Evolutionary conservation across 1,284 basidiomycete genomes (phyloP).

Genomic region (Boletus smithii): DNA sequence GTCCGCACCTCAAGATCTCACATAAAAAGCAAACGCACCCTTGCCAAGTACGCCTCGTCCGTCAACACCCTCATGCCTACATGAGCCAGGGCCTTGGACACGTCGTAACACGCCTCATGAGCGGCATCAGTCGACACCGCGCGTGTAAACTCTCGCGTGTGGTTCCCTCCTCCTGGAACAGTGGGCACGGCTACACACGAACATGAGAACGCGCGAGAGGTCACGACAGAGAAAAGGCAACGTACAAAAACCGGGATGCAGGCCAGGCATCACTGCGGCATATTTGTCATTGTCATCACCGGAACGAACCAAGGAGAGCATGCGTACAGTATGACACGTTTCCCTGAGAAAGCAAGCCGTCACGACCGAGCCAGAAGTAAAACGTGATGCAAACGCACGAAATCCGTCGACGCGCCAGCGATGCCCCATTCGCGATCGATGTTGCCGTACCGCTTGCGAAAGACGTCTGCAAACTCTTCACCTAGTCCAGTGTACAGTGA

Average conservation of each 20-base stretch:
- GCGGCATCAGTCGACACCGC: slow-evolving; percentile 53
- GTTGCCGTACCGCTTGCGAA: slow-evolving; percentile 49
- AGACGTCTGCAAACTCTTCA: slow-evolving; percentile 53
- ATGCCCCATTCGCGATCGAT: slow-evolving; percentile 54
- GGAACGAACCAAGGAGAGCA: neutral
- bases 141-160: slow-evolving; percentile 55
- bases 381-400: slow-evolving; percentile 29
- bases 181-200: slow-evolving; percentile 48
- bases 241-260: slow-evolving; percentile 48
- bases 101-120: slow-evolving; percentile 52
- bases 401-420: slow-evolving; percentile 66
- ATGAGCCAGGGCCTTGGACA: slow-evolving; percentile 57
- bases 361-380: neutral
- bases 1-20: neutral
- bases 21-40: slow-evolving; percentile 10
- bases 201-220: neutral
- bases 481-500: slow-evolving; percentile 34
- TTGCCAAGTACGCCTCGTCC: slow-evolving; percentile 41
- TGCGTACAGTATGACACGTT: slow-evolving; percentile 18
- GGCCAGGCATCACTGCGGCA: slow-evolving; percentile 39
- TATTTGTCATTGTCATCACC: neutral
- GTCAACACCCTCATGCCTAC: slow-evolving; percentile 54
- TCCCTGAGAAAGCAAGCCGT: slow-evolving; percentile 9
- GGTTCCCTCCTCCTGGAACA: slow-evolving; percentile 57
- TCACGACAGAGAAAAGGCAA: neutral